Evolutionary conservation across 768 basidiomycete species (phyloP), one percentile per base, ranked within the genome.

Genomic region (Pluteus cervinus): DNA sequence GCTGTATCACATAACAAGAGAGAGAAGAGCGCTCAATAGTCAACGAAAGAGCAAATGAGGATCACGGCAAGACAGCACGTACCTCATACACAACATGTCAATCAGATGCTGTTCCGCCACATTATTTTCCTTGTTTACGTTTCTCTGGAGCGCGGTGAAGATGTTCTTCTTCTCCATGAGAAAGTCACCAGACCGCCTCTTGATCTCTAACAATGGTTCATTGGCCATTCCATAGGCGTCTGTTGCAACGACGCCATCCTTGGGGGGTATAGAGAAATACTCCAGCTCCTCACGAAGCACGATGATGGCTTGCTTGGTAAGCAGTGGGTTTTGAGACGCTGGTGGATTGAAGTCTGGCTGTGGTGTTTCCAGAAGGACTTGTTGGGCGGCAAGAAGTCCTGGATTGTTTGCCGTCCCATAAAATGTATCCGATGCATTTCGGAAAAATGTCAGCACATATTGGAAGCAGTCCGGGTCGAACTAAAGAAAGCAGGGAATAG

Each of bases 21-120:
- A 36, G 44, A 20, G 25, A 39, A 25, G 24, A 21, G 26, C 9
- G 14, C 26, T 9, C 9, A 9, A 28, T 9, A 14, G 26, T 28
- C 9, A 28, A 14, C 9, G 26, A 14, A 14, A 14, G 24, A 28
- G 9, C 20, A 42, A 30, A 29, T 21, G 10, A 24, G 11, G 33
- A 23, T 6, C 25, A n/a, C n/a, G n/a, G n/a, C n/a, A n/a, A n/a
- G n/a, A n/a, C n/a, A 30, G 18, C 26, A 44, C 64, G 29, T 56
- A 94, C 94, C 92, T 96, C 90, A 97, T 96, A 66, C 94, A 98
- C 45, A 99, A 71, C 96, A 99, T 99, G 64, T 98, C 96, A 62
- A 99, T 99, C 51, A 99, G 68, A 66, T 99, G 96, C 63, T 98
- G 94, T 63, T 99, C 96, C 12, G 96, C 96, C 37, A 96, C 73